Conservation (phyloP, 2,329 filamentous ascomycete genomes). For the Nothophoma quercina region DNA sequence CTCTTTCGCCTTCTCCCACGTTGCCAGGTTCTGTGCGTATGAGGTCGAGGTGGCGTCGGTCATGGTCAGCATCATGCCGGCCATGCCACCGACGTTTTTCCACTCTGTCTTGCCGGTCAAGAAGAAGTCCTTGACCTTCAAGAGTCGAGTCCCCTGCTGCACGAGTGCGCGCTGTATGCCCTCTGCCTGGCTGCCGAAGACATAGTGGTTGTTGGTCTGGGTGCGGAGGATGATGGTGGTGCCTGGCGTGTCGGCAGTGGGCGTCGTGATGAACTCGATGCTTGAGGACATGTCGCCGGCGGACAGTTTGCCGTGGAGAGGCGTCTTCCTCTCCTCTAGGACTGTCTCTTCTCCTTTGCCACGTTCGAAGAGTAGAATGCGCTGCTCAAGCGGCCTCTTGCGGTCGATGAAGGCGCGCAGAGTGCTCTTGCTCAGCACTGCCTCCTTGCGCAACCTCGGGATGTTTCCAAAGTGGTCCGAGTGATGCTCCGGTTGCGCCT, state of each 20-base stretch:
- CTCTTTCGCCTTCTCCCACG: slow-evolving; percentile 30
- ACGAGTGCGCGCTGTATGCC: slow-evolving; percentile 81
- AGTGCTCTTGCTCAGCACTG: neutral
- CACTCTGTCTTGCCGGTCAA: slow-evolving; percentile 80
- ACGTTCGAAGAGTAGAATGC: slow-evolving; percentile 19
- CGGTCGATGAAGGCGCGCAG: neutral
- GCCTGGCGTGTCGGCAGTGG: slow-evolving; percentile 87
- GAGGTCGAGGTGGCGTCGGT: slow-evolving; percentile 69
- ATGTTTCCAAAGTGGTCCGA: neutral
- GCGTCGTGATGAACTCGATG: slow-evolving; percentile 79
- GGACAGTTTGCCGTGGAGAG: neutral
- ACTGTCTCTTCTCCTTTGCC: neutral
- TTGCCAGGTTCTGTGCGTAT: slow-evolving; percentile 54
- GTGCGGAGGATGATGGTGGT: slow-evolving; percentile 80
- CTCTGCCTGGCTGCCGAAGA: slow-evolving; percentile 84
- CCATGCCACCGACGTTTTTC: slow-evolving; percentile 78
- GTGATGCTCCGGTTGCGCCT: neutral
- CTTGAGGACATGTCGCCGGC: slow-evolving; percentile 69
- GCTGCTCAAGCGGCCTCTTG: neutral
- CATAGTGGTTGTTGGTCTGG: slow-evolving; percentile 72
- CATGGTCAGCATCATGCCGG: slow-evolving; percentile 85
- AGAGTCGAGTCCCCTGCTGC: slow-evolving; percentile 71
- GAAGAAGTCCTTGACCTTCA: slow-evolving; percentile 79
- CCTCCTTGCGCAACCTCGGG: neutral
- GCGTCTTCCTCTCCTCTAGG: neutral